phyloP scores from a whole-genome alignment of 352 stramenopile species.

The Saprolegnia parasitica region DNA sequence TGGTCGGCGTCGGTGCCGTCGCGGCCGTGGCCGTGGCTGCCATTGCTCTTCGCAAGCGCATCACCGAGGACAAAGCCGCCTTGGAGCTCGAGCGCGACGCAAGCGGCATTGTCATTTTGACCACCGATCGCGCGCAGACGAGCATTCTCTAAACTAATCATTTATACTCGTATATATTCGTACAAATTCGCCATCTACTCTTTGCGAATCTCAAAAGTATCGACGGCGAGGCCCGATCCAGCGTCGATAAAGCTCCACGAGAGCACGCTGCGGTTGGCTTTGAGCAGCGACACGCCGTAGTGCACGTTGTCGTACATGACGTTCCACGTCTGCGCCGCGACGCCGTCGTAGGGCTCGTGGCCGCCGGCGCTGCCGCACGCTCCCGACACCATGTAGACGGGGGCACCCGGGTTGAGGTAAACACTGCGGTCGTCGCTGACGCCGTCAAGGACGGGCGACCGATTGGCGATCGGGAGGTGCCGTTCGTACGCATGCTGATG shows the following conservation, averaged over 20 bases:
- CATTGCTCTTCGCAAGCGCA: slow-evolving; percentile 17
- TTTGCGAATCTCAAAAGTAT: slow-evolving; percentile 33
- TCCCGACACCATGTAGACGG: slow-evolving; percentile 64
- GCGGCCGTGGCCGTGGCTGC: background rate
- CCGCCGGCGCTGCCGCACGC: slow-evolving; percentile 57
- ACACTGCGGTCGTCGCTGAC: slow-evolving; percentile 46
- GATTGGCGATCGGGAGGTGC: slow-evolving; percentile 50
- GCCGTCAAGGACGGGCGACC: slow-evolving; percentile 39
- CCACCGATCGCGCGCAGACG: background rate
- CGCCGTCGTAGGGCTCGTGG: slow-evolving; percentile 30
- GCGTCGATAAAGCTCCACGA: slow-evolving; percentile 38
- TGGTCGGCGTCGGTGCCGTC: slow-evolving; percentile 12
- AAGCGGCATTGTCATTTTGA: slow-evolving; percentile 13
- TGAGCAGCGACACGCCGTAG: slow-evolving; percentile 45
- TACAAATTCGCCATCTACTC: too few relatives aligned
- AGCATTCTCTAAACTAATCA: too few relatives aligned
- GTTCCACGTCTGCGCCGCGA: slow-evolving; percentile 40
- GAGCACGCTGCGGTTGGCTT: slow-evolving; percentile 33
- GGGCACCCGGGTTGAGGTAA: slow-evolving; percentile 55
- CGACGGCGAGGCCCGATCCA: slow-evolving; percentile 32
- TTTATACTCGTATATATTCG: too few relatives aligned
- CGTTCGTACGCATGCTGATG: slow-evolving; percentile 86
- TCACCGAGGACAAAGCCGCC: slow-evolving; percentile 7
- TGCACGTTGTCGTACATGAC: slow-evolving; percentile 39
- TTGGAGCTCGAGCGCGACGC: slow-evolving; percentile 25